Percentiles rank a stretch among this genome's conserved stretches.
These are phyloP conservation scores for Pythium monospermum DNA, from an alignment of 352 stramenopile species.

Conservation along the genomic window DNA sequence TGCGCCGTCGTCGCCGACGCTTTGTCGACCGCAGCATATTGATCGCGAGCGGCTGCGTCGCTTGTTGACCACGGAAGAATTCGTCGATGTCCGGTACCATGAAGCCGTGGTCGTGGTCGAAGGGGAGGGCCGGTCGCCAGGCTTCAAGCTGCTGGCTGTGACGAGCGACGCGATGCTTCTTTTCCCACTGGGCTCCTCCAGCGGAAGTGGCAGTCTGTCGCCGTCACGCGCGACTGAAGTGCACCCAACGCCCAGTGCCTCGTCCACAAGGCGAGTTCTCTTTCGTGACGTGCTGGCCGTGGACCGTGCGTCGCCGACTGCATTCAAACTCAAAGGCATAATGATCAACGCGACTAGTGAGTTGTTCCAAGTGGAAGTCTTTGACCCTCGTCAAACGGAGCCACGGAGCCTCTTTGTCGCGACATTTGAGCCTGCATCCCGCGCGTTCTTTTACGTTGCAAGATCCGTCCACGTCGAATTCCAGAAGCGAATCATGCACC, in stretches of 20 bases:
- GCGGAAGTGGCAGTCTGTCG: not conserved
- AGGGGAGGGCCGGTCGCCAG: slow-evolving; percentile 15
- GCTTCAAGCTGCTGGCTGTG: slow-evolving; percentile 50
- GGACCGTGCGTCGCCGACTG: slow-evolving; percentile 33
- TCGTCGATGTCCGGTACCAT: slow-evolving; percentile 39
- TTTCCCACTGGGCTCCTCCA: slow-evolving; percentile 28
- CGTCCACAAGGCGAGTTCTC: not conserved
- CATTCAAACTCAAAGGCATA: slow-evolving; percentile 33
- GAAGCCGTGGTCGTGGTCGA: slow-evolving; percentile 49
- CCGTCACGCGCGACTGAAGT: not conserved
- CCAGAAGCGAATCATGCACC: slow-evolving; percentile 20
- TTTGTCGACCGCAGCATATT: slow-evolving; percentile 46
- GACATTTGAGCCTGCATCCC: slow-evolving; percentile 61
- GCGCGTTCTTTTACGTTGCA: slow-evolving; percentile 49
- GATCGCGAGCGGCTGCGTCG: slow-evolving; percentile 48
- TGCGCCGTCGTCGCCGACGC: slow-evolving; percentile 30
- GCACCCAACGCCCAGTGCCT: not conserved
- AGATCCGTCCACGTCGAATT: slow-evolving; percentile 34
- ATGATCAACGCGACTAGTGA: slow-evolving; percentile 43
- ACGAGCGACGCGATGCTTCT: slow-evolving; percentile 37
- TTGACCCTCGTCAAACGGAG: slow-evolving; percentile 6
- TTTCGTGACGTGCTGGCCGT: slow-evolving; percentile 22
- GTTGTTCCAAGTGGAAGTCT: slow-evolving; percentile 42
- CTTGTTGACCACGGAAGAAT: slow-evolving; percentile 27
- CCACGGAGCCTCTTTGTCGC: slow-evolving; percentile 27